Evolutionary conservation across 2,329 filamentous ascomycete genomes (phyloP), one percentile per base, ranked within the genome.

Genomic region (Aspergillus sergii): DNA sequence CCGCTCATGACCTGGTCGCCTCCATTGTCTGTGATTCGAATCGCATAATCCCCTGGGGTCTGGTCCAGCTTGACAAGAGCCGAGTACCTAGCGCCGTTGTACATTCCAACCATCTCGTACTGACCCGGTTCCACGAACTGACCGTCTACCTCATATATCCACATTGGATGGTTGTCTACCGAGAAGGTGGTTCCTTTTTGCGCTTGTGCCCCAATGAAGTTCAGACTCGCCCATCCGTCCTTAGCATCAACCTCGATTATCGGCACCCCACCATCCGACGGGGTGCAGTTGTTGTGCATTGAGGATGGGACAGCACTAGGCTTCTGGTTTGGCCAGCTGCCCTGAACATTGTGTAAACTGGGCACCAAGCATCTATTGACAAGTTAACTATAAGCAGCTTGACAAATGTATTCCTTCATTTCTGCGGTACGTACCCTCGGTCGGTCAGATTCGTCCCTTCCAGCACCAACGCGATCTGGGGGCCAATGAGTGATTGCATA

Each of bases 101-200:
- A 55, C 51, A 55, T 55, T n/a, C 51, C 51, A 19, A 55, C 51
- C 51, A 55, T 55, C 51, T 55, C 51, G 14, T 36, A 55, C 14
- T 39, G 51, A 8, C 51, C n/a, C 2, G 51, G 51, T 10, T 55
- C 51, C 11, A 55, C 51, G 6, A 55, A 55, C 32, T 55, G 51
- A 14, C 51, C 51, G 30, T 55, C 51, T 9, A 55, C 51, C 34
- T 55, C 51, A n/a, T 55, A 55, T 16, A 55, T 26, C 51, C 51
- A 55, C 51, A 55, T 55, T 30, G 51, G 32, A 26, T 55, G 51
- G 32, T 55, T 39, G 34, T 55, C 51, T 7, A 55, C 51, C 11
- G 51, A 55, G 32, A 55, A 55, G 2, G 51, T 39, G 5, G 51
- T 55, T 26, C 51, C 51, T 55, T 55, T 55, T 16, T 55, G 51